phyloP scores from a whole-genome alignment of 108 stramenopile species.

The Fragilariopsis cylindrus region DNA sequence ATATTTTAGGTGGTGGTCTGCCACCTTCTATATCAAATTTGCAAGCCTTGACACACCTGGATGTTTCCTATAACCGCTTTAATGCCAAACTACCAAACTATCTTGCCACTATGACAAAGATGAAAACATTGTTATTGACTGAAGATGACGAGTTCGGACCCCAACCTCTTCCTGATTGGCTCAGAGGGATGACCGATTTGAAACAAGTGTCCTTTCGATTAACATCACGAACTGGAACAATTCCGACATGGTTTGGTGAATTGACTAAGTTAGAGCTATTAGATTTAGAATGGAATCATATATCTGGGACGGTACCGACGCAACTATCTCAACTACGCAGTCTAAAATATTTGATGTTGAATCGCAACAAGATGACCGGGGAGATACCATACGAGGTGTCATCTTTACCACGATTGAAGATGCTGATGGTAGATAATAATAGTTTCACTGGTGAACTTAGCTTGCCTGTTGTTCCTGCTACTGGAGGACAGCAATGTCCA shows the following conservation, averaged over 20 bases:
- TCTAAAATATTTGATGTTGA: constrained; percentile 47
- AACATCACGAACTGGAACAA: constrained; percentile 25
- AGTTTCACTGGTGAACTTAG: constrained; percentile 34
- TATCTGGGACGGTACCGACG: constrained; percentile 36
- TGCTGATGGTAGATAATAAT: constrained; percentile 67
- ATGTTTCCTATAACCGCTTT: constrained; percentile 38
- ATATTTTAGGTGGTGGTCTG: constrained; percentile 29
- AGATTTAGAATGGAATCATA: constrained; percentile 34
- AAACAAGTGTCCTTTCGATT: constrained; percentile 29
- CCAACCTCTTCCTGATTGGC: constrained; percentile 26
- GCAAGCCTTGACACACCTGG: constrained; percentile 30
- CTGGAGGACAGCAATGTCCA: not conserved
- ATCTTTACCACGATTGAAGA: constrained; percentile 41
- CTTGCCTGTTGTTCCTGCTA: not conserved
- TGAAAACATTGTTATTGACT: constrained; percentile 30
- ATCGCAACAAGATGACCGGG: constrained; percentile 49
- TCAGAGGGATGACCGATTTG: constrained; percentile 29
- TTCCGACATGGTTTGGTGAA: constrained; percentile 34
- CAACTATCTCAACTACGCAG: constrained; percentile 30
- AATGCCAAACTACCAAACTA: constrained; percentile 12
- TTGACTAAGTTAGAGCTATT: constrained; percentile 21
- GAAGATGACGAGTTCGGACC: constrained; percentile 21
- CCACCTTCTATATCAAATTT: constrained; percentile 21
- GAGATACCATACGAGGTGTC: constrained; percentile 54
- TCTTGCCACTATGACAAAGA: constrained; percentile 10